These are phyloP conservation scores for Agrostemma githago DNA, from an alignment of 148 eudicot species.

Conservation along the genomic window DNA sequence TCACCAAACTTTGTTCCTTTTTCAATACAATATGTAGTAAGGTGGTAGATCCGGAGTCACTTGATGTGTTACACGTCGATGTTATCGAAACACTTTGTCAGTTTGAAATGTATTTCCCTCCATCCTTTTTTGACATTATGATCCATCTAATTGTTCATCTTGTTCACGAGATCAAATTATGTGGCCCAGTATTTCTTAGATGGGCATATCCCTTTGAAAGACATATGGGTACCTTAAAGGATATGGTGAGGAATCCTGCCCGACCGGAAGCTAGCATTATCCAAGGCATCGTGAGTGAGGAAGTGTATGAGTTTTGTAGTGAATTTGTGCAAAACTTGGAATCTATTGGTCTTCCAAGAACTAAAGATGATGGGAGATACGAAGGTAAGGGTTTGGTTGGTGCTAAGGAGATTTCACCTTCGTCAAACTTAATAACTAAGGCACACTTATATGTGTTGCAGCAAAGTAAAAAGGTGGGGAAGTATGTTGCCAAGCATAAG, in stretches of 20 bases:
- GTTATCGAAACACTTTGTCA: background rate
- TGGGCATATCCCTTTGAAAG: no score
- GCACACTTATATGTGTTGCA: no score
- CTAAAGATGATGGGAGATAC: background rate
- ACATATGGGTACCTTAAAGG: no score
- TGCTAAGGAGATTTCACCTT: background rate
- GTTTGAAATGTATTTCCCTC: background rate
- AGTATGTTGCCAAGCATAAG: background rate
- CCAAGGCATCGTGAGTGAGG: no score
- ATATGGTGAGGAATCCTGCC: no score
- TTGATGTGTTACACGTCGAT: background rate
- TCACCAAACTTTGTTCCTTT: background rate
- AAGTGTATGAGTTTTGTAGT: no score
- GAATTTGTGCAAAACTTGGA: background rate
- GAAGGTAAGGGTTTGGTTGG: constrained; percentile 4
- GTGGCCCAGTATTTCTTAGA: no score
- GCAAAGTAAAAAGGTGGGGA: no score
- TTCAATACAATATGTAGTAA: background rate
- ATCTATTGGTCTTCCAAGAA: background rate
- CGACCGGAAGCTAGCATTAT: no score
- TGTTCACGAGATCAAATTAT: no score
- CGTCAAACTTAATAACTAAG: no score
- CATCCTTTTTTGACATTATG: background rate
- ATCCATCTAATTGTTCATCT: background rate
- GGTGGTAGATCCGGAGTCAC: background rate